Conservation (phyloP, 1,139 yeast genomes). For the Debaryomyces coudertii region DNA sequence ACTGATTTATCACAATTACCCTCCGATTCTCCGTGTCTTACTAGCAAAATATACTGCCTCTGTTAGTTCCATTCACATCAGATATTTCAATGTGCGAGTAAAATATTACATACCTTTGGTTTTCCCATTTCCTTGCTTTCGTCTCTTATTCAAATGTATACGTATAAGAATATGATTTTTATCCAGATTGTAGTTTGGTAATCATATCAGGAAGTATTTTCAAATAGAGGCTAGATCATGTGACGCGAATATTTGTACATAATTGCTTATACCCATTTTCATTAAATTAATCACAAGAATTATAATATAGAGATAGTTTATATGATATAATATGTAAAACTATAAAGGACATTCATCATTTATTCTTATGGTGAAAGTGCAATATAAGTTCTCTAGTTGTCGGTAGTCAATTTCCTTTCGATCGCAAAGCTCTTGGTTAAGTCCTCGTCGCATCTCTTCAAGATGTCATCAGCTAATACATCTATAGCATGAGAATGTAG, state of each 20-base stretch:
- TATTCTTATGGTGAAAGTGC: neutral
- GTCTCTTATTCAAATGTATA: neutral
- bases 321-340: conserved; percentile 2
- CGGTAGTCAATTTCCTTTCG: conserved; percentile 47
- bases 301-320: conserved; percentile 4
- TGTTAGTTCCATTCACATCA: conserved; percentile 16
- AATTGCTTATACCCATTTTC: neutral
- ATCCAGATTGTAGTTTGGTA: too few relatives aligned
- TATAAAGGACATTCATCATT: neutral
- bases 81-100: neutral
- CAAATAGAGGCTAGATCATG: neutral
- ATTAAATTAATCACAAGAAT: conserved; percentile 6
- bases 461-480: conserved; percentile 66
- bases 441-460: conserved; percentile 65
- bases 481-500: conserved; percentile 71
- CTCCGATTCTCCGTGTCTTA: conserved; percentile 91
- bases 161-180: neutral
- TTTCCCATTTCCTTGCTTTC: conserved; percentile 46
- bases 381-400: conserved; percentile 7
- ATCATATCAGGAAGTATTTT: neutral
- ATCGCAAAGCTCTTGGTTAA: conserved; percentile 63
- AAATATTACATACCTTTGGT: conserved; percentile 53
- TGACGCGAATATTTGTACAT: neutral
- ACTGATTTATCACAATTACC: conserved; percentile 84
- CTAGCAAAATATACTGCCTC: conserved; percentile 64